phyloP scores from a whole-genome alignment of 306 rosid genomes.

The Geum urbanum region DNA sequence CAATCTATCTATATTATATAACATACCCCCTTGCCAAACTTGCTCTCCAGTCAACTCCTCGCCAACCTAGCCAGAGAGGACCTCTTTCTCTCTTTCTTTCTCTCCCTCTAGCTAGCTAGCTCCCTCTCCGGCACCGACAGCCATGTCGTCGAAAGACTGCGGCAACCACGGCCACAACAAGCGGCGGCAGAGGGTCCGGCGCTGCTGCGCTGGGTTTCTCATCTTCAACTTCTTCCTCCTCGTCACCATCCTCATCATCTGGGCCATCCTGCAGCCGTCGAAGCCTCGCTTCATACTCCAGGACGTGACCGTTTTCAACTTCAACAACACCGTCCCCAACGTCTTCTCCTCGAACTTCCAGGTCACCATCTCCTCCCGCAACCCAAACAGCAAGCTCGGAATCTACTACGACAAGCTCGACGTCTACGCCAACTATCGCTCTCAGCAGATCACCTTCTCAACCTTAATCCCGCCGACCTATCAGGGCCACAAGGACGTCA shows the following conservation, averaged over 20 bases:
- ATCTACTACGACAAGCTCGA: slow-evolving; percentile 79
- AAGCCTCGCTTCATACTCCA: slow-evolving; percentile 76
- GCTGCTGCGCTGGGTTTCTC: slow-evolving; percentile 33
- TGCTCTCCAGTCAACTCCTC: slow-evolving; percentile 10
- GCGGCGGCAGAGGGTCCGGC: background rate
- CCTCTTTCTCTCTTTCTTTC: background rate
- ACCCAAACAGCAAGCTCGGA: slow-evolving; percentile 78
- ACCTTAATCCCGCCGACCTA: slow-evolving; percentile 65
- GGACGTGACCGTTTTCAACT: slow-evolving; percentile 82
- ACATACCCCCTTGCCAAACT: background rate
- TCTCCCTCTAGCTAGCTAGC: background rate
- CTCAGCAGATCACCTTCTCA: slow-evolving; percentile 69
- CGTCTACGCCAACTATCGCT: slow-evolving; percentile 53
- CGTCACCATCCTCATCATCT: slow-evolving; percentile 50
- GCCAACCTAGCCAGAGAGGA: background rate
- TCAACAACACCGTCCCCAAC: slow-evolving; percentile 68
- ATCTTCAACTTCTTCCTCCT: slow-evolving; percentile 56
- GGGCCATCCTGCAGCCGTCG: slow-evolving; percentile 70
- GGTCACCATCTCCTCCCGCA: slow-evolving; percentile 66
- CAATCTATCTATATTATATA: slow-evolving; percentile 1
- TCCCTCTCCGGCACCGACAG: background rate
- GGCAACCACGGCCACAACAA: slow-evolving; percentile 35
- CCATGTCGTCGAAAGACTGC: slow-evolving; percentile 61
- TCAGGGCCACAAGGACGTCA: slow-evolving; percentile 74
- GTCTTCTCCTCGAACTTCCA: slow-evolving; percentile 68